Base-by-base conservation (phyloP, 768 basidiomycete genomes). In the Trametopsis cervina region DNA sequence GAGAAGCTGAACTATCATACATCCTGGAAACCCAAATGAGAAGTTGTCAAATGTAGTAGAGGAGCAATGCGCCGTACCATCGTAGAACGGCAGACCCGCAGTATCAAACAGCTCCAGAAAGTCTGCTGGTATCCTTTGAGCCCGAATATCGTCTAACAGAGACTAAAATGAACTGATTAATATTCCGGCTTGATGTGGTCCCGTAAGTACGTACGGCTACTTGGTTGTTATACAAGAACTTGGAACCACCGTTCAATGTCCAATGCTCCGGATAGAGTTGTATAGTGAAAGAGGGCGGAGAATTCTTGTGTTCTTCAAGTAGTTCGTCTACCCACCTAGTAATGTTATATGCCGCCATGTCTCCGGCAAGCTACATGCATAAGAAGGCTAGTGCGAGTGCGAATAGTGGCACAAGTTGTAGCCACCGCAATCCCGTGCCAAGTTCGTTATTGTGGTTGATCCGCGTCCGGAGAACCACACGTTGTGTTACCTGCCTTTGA, bases 81-180 rank as follows among this genome's bases (percentile, higher is more conserved):
- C 85, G 62, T 90, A 92, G 64, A 89, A 92, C 18, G 86, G 85
- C 3, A 89, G 74, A 48, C 72, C 73, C 3, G 80, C 78, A 18
- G 74, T 66, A 52, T 92, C 85, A 56, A 92, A 89, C 23, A 89
- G 66, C 51, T 89, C 85, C 11, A 90, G 70, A 61, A 88, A 89
- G 66, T 92, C 89, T 24, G 85, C 80, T 11, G 89, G 89, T 72
- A 92, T 90, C 40, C 88, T 75, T 55, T 86, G 79, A 6, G 83
- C 82, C 40, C 86, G 78, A 46, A 92, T 81, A 60, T 92, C 89
- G 58, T 92, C 89, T 35, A 92, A 71, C 5, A 92, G 65, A 39
- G 83, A 81, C 89, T 91, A 57, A 20, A 49, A 9, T 39, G 38
- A 11, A 18, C 47, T 21, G 41, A 38, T n/a, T 39, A 41, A 41